Base-by-base conservation (phyloP, 768 basidiomycete species). In the Amanita muscaria region DNA sequence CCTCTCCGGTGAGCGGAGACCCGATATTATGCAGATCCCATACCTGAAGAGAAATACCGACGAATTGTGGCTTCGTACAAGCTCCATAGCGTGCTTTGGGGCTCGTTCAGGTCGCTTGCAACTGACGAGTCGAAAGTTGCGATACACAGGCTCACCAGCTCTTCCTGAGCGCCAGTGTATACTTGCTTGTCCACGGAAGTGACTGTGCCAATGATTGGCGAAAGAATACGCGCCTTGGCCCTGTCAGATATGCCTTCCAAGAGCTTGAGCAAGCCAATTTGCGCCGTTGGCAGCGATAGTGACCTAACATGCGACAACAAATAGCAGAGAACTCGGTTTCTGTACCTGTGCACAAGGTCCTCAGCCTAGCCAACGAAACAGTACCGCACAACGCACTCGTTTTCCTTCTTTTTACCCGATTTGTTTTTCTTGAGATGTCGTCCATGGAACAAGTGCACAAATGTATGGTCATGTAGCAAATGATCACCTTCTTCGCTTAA, bases 261-360 rank as follows among this genome's bases (percentile, higher is more conserved):
- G 4, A 64, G 58, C 46, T 57, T 62, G 14, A 97, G 67, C 0
- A 97, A 61, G 9, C 64, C 56, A 9, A 76, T 56, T 48, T 80
- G 77, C 14, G 74, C 69, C 1, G 54, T 47, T 2, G 73, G 60
- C 3, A 74, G 56, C 2, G 68, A 61, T 50, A 84, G 73, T 3
- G 77, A 73, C 37, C 73, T 70, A 50, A 84, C 68, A 58, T 97
- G 93, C 1, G 92, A 92, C 5, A 88, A 64, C 0, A 96, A 60
- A 59, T 75, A 91, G 56, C 83, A 88, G 32, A 88, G 55, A 33
- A 92, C 64, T 10, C 80, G 74, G 49, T 75, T 74, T 56, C 79
- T 87, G 60, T 81, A 80, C 44, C 88, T 89, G 46, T 22, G 45
- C 41, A 16, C 7, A 36, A 25, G 5, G 22, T 34, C 31, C 4